Evolutionary conservation across 202 grass and related monocot species (phyloP).

Genomic region (Setaria italica): DNA sequence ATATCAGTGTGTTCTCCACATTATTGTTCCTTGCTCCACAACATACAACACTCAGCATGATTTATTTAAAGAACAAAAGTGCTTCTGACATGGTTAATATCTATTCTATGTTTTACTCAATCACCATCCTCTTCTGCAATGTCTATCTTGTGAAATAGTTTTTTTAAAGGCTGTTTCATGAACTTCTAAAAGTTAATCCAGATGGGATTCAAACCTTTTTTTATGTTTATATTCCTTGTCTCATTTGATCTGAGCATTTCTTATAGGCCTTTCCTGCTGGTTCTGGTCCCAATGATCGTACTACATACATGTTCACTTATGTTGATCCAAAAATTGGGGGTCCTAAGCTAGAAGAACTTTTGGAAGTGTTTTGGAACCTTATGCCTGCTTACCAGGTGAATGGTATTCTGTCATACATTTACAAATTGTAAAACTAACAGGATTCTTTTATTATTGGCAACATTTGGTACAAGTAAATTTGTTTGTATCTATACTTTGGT

Average conservation of each 20-base stretch:
- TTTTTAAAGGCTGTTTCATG: background rate
- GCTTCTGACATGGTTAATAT: background rate
- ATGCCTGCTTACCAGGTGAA: conserved; percentile 88
- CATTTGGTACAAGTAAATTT: background rate
- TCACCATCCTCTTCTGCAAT: background rate
- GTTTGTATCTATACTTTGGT: background rate
- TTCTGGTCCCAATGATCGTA: conserved; percentile 79
- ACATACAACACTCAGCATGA: background rate
- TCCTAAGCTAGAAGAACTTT: conserved; percentile 84
- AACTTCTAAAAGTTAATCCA: conserved; percentile 23
- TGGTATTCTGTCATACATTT: background rate
- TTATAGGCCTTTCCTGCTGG: conserved; percentile 92
- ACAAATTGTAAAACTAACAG: background rate
- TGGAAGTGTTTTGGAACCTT: conserved; percentile 92
- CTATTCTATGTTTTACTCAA: background rate
- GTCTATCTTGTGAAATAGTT: background rate
- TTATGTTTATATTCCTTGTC: conserved; percentile 11
- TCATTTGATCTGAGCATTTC: conserved; percentile 40
- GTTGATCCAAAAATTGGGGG: conserved; percentile 70
- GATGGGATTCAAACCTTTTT: conserved; percentile 4
- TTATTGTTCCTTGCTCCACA: background rate
- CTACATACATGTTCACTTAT: conserved; percentile 99
- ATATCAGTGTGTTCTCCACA: conserved; percentile 7
- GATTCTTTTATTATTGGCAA: background rate
- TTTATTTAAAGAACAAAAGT: background rate